Conservation (phyloP, 2,329 filamentous ascomycete genomes). For the Hymenoscyphus repandus region DNA sequence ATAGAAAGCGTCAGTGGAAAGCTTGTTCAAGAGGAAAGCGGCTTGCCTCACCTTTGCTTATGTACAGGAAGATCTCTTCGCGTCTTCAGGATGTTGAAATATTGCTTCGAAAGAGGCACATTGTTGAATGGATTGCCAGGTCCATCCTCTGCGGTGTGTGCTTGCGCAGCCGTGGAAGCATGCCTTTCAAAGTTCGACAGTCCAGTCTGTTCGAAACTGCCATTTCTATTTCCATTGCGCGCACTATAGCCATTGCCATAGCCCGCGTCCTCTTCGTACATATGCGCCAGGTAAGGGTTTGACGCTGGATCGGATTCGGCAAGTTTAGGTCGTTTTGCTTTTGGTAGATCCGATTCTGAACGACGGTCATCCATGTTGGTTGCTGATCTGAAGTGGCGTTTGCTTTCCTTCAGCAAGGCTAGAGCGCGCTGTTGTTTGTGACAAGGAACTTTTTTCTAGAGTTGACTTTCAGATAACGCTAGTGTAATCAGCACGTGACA, state of each 20-base stretch:
- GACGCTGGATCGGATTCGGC: constrained; percentile 44
- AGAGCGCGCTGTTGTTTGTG: background rate
- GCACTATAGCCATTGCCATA: constrained; percentile 32
- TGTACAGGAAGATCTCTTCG: constrained; percentile 85
- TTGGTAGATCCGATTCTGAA: constrained; percentile 43
- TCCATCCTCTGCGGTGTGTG: constrained; percentile 69
- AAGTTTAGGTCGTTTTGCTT: constrained; percentile 41
- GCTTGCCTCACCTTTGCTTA: constrained; percentile 65
- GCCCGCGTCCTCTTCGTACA: constrained; percentile 50
- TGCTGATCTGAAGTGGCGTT: constrained; percentile 17
- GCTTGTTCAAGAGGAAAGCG: background rate
- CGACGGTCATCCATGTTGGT: constrained; percentile 51
- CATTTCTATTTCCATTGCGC: constrained; percentile 31
- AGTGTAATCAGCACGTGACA: too few relatives aligned
- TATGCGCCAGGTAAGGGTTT: constrained; percentile 92
- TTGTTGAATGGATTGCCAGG: constrained; percentile 83
- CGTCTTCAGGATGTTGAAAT: constrained; percentile 83
- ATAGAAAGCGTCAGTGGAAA: constrained; percentile 15
- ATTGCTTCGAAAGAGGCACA: constrained; percentile 69
- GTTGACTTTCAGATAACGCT: background rate
- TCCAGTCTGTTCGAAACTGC: constrained; percentile 38
- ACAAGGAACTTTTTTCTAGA: constrained; percentile 3
- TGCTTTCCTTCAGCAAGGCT: constrained; percentile 22
- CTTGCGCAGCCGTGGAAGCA: constrained; percentile 72
- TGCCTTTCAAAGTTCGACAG: constrained; percentile 70